Evolutionary conservation across 305 asterid species (phyloP), one percentile per base, ranked within the genome.

Genomic region (Petunia hybrid): DNA sequence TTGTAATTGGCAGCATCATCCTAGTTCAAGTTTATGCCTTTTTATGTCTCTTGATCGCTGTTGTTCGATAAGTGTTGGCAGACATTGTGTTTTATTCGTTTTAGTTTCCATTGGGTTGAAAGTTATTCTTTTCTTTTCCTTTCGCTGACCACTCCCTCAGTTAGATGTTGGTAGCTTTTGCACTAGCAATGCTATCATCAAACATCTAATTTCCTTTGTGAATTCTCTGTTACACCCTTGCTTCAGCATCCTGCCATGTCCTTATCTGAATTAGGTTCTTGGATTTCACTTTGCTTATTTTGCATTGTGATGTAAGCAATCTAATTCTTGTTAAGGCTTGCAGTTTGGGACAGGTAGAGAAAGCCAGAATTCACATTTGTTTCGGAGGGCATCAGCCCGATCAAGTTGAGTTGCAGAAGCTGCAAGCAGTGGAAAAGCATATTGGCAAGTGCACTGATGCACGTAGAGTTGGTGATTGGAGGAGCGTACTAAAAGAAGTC

Each of bases 341-440:
- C 98, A 96, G 99, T 89, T 92, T 94, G 89, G 99, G 99, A 77
- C 97, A 90, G 92, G 95, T 94, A 68, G 99, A 90, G 81, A 87
- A 89, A 82, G 98, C 99, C 40, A 82, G 89, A 88, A 89, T 85
- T 87, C 97, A 96, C 89, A 79, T 96, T 81, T 90, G 90, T 85
- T 80, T 91, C 76, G 85, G 92, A 2, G 98, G 97, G 66, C 87
- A 85, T 71, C 90, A 87, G 40, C 87, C 89, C 0, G 98, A 93
- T 81, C 91, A 91, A 0, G 31, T 78, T 38, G 99, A 91, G 82
- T 35, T 96, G 80, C 93, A 87, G 80, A 96, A 94, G 88, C 80
- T 96, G 89, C 92, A 91, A 77, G 74, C 71, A 14, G 86, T 93
- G 8, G 98, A 96, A 80, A 88, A 84, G 87, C 97, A 92, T 87